Base-by-base conservation (phyloP, 2,329 filamentous ascomycete species). In the Verruconis gallopava region DNA sequence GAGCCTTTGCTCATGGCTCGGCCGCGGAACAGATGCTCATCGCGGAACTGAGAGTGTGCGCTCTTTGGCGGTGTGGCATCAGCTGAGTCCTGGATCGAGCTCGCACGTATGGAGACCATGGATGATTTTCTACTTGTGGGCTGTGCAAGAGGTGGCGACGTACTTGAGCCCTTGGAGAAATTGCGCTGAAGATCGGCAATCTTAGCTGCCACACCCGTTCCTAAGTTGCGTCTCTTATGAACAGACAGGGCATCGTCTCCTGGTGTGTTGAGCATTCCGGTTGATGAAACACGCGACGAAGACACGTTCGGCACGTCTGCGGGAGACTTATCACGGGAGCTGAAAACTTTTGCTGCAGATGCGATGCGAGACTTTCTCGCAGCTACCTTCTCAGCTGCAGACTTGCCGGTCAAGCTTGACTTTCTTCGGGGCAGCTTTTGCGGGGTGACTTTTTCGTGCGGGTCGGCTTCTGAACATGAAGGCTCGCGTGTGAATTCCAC, bases 171-270 rank as follows among this genome's bases (percentile, higher is more conserved):
- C 4, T 37, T 36, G n/a, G 22, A 33, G 20, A 44, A 44, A 15
- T 22, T 44, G 17, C 42, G 42, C 18, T 44, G 42, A 3, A 44
- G 30, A 21, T 39, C 42, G 3, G 36, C 42, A 15, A 44, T 44
- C n/a, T 40, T 39, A 13, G 37, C 14, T 2, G 42, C 42, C 3
- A 44, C 33, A 3, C 37, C 37, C 12, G 19, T 22, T 11, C 30
- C 37, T 5, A 39, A 5, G 12, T 20, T 38, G 4, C 14, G 19
- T 12, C 20, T 25, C 22, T 43, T 43, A 14, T 14, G 22, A 4
- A 43, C 35, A 4, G 35, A 15, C 11, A 43, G 25, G 9, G 25
- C 6, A 30, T 30, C 25, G 25, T 30, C 25, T n/a, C 9, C 6
- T 9, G 6, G 6, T 9, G 25, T 9, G n/a, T n/a, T 30, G 25